phyloP scores from a whole-genome alignment of 1,284 basidiomycete genomes.

The Inonotus hispidus region DNA sequence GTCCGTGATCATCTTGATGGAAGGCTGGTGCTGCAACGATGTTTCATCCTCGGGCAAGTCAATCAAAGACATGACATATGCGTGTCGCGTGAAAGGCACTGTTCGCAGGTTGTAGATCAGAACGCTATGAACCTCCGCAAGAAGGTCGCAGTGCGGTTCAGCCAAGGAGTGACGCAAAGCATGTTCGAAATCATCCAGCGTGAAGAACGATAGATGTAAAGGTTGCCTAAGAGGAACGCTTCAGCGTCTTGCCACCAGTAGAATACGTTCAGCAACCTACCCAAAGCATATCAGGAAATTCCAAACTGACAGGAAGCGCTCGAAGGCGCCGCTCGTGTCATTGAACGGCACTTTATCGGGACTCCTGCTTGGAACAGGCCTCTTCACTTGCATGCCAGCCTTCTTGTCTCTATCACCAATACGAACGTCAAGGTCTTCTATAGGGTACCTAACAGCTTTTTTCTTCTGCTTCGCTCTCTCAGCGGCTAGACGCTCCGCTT shows the following conservation, averaged over 20 bases:
- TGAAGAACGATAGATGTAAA: slow-evolving; percentile 84
- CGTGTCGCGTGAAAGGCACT: slow-evolving; percentile 63
- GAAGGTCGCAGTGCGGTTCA: slow-evolving; percentile 70
- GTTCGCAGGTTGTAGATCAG: slow-evolving; percentile 89
- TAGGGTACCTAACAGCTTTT: slow-evolving; percentile 83
- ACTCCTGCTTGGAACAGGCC: slow-evolving; percentile 61
- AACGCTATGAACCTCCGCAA: slow-evolving; percentile 85
- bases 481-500: slow-evolving; percentile 61
- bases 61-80: slow-evolving; percentile 61
- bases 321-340: slow-evolving; percentile 65
- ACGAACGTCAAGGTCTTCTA: slow-evolving; percentile 77
- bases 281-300: slow-evolving; percentile 91
- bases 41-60: slow-evolving; percentile 38
- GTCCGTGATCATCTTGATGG: slow-evolving; percentile 50
- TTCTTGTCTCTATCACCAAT: slow-evolving; percentile 75
- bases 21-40: slow-evolving; percentile 30
- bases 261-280: slow-evolving; percentile 34
- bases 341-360: slow-evolving; percentile 66
- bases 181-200: slow-evolving; percentile 90
- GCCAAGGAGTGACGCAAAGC: slow-evolving; percentile 73
- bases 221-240: slow-evolving; percentile 55
- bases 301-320: slow-evolving; percentile 85
- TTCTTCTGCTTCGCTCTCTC: slow-evolving; percentile 73
- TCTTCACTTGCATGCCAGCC: slow-evolving; percentile 59
- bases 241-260: background rate